Base-by-base conservation (phyloP, 495 filamentous ascomycete genomes). In the Cairneyella variabilis region DNA sequence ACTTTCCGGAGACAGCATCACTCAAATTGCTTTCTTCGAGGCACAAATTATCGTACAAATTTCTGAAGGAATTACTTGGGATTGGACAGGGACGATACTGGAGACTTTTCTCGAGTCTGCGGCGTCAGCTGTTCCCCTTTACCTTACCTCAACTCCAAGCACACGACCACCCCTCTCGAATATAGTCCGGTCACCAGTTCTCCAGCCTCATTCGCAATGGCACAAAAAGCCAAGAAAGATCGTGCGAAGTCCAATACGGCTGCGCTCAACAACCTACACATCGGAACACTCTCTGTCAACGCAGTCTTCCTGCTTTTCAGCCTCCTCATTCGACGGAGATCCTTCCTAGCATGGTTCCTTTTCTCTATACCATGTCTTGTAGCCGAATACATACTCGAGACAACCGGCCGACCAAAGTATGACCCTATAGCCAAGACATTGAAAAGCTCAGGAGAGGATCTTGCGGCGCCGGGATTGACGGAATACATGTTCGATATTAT, bases 401-500 rank as follows among this genome's bases (percentile, higher is more conserved):
- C 79, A 28, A 78, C 89, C 7, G 88, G 88, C 0, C 87, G 93
- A 6, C 93, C 93, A 8, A 80, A 69, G 45, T 90, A 84, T 67
- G 77, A 77, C 45, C 46, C 77, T 3, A 60, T 61, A 11, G 84
- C 82, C 62, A 82, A 81, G n/a, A 80, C 83, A 2, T 71, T 97
- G 37, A 82, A 81, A 57, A 80, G 75, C 12, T 75, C 85, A 0
- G 93, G 93, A 16, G 92, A 97, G 66, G 93, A 97, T 66, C 77
- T 98, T 21, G 84, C 88, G 23, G 89, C 90, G 0, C 80, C 86
- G 22, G 93, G 93, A 0, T 71, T 98, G 68, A 97, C 91, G 7
- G 93, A 98, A 69, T 98, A 91, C 71, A 88, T 97, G 86, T 97
- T 92, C 78, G 93, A 98, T 72, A 77, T 96, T 22, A 73, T 97